Evolutionary conservation across 2,329 filamentous ascomycete species (phyloP).

Genomic region (Microcyclospora pomicola): DNA sequence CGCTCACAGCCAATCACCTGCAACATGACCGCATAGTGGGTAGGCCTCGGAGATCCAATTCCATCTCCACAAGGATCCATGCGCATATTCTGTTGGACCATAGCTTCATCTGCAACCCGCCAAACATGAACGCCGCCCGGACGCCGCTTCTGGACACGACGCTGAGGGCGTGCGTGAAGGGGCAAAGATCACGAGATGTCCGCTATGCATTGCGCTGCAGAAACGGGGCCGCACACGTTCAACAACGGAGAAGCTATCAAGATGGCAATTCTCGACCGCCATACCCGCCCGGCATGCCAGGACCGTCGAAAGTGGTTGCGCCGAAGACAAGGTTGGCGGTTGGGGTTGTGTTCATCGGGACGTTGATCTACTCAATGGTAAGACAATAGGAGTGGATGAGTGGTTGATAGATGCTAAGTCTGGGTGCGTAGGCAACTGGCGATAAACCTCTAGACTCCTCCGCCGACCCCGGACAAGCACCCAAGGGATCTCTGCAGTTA

Average conservation of each 20-base stretch:
- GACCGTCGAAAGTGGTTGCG: slow-evolving; percentile 16
- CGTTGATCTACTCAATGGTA: slow-evolving; percentile 48
- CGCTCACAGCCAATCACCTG: too few relatives aligned
- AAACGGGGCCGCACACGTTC: too few relatives aligned
- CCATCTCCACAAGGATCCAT: too few relatives aligned
- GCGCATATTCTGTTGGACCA: too few relatives aligned
- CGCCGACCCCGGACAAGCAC: slow-evolving; percentile 1
- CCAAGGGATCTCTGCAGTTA: slow-evolving; percentile 21
- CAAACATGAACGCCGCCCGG: slow-evolving; percentile 9
- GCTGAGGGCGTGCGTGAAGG: slow-evolving; percentile 1
- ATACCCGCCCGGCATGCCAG: slow-evolving; percentile 7
- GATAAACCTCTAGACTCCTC: slow-evolving; percentile 13
- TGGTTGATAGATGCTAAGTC: not conserved
- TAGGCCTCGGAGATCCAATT: too few relatives aligned
- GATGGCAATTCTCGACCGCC: too few relatives aligned
- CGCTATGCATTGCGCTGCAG: too few relatives aligned
- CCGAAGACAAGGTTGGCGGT: slow-evolving; percentile 31
- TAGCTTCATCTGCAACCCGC: too few relatives aligned
- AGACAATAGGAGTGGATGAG: slow-evolving; percentile 9
- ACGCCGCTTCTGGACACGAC: slow-evolving; percentile 11
- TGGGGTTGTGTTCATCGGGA: slow-evolving; percentile 38
- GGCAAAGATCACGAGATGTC: too few relatives aligned
- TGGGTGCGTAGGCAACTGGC: slow-evolving; percentile 22
- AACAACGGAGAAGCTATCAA: too few relatives aligned
- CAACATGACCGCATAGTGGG: too few relatives aligned